These are phyloP conservation scores for Dioscorea alata DNA, from an alignment of 106 monocot species.

Conservation along the genomic window DNA sequence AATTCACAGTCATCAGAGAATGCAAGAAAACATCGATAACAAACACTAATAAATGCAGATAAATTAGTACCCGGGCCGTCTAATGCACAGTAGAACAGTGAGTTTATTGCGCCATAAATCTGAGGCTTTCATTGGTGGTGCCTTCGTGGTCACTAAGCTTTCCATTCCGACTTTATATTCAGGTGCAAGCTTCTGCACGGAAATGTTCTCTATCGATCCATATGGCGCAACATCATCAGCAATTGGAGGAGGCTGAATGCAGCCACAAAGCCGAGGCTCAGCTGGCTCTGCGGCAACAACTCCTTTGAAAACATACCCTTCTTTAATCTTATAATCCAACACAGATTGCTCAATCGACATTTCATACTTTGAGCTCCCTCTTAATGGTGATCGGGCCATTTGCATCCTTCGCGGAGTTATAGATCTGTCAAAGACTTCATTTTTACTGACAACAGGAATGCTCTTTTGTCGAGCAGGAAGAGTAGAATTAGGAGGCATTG, in stretches of 20 bases:
- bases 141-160: slow-evolving; percentile 8
- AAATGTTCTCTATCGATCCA: slow-evolving; percentile 23
- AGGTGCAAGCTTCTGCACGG: slow-evolving; percentile 27
- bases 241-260: slow-evolving; percentile 16
- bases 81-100: slow-evolving; percentile 24
- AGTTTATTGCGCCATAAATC: slow-evolving; percentile 33
- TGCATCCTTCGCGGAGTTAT: neutral
- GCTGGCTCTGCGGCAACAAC: slow-evolving; percentile 24
- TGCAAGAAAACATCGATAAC: neutral
- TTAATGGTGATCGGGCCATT: neutral
- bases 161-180: slow-evolving; percentile 34
- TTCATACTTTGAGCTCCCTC: slow-evolving; percentile 9
- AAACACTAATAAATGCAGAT: neutral
- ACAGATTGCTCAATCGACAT: slow-evolving; percentile 7
- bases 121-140: slow-evolving; percentile 34
- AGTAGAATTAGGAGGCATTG: slow-evolving; percentile 8
- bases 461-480: slow-evolving; percentile 14
- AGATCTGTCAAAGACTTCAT: neutral
- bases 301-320: slow-evolving; percentile 32
- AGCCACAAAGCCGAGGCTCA: slow-evolving; percentile 25
- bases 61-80: slow-evolving; percentile 31
- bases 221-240: slow-evolving; percentile 32
- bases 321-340: slow-evolving; percentile 12
- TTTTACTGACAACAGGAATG: slow-evolving; percentile 3
- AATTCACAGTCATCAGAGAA: neutral